These are phyloP conservation scores for Abortiporus biennis DNA, from an alignment of 1,284 basidiomycete species.

Conservation along the genomic window DNA sequence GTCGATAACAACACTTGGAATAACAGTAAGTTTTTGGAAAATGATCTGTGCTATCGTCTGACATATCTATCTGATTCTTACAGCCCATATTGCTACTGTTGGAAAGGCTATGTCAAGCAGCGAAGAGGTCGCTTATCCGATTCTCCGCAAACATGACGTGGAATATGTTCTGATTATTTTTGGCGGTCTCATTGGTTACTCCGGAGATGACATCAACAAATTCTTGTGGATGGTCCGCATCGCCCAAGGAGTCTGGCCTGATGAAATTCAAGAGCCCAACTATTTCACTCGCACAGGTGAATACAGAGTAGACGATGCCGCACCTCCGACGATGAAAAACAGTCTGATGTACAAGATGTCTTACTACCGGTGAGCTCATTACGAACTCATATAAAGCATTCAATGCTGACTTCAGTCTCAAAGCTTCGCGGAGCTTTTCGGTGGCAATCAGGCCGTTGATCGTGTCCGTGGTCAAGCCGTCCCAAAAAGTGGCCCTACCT, in stretches of 20 bases:
- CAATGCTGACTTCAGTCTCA: not conserved
- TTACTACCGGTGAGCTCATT: slow-evolving; percentile 70
- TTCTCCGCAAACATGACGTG: slow-evolving; percentile 95
- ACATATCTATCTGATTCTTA: slow-evolving; percentile 7
- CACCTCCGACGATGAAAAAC: slow-evolving; percentile 89
- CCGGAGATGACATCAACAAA: slow-evolving; percentile 99
- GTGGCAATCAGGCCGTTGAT: slow-evolving; percentile 68
- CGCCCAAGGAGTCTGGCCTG: slow-evolving; percentile 97
- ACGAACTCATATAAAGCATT: not conserved
- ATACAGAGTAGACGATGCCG: slow-evolving; percentile 88
- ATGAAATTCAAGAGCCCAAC: slow-evolving; percentile 91
- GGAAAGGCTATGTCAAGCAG: slow-evolving; percentile 95
- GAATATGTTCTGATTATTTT: slow-evolving; percentile 98
- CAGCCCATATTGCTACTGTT: slow-evolving; percentile 93
- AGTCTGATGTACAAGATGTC: slow-evolving; percentile 99
- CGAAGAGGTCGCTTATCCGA: slow-evolving; percentile 96
- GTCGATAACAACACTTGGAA: slow-evolving; percentile 99
- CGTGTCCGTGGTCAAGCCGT: slow-evolving; percentile 81
- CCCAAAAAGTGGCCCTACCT: slow-evolving; percentile 70
- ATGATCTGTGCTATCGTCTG: slow-evolving; percentile 9
- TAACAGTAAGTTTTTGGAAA: slow-evolving; percentile 68
- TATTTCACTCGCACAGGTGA: slow-evolving; percentile 96
- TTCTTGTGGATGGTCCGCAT: slow-evolving; percentile 99
- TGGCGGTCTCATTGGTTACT: slow-evolving; percentile 94
- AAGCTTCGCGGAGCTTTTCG: slow-evolving; percentile 85